phyloP scores from a whole-genome alignment of 1,284 basidiomycete genomes.

The Pseudozyma sp. region DNA sequence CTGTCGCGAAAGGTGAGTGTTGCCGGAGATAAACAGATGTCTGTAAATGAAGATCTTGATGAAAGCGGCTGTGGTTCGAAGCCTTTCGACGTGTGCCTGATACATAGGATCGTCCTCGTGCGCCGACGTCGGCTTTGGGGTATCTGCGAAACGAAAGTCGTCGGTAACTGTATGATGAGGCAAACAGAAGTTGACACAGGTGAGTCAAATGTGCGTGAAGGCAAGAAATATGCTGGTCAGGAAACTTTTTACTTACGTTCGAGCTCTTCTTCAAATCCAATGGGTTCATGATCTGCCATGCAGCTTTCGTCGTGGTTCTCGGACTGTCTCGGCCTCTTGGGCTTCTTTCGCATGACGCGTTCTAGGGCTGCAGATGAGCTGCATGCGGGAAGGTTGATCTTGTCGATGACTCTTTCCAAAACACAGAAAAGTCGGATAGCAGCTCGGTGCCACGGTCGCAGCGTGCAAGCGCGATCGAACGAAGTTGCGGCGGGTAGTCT shows the following conservation, averaged over 20 bases:
- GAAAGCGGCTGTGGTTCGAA: conserved; percentile 46
- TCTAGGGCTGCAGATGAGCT: conserved; percentile 43
- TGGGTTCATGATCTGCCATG: conserved; percentile 51
- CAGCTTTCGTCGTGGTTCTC: conserved; percentile 48
- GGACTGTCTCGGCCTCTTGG: conserved; percentile 43
- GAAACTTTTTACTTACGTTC: conserved; percentile 16
- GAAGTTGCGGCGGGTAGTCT: conserved; percentile 43
- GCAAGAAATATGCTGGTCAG: neutral
- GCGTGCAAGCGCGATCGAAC: conserved; percentile 42
- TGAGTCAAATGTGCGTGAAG: neutral
- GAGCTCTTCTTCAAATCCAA: conserved; percentile 47
- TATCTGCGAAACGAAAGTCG: conserved; percentile 43
- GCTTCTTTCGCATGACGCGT: conserved; percentile 49
- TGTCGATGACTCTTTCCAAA: conserved; percentile 50
- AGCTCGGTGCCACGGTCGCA: conserved; percentile 48
- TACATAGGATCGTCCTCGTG: conserved; percentile 49
- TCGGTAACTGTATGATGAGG: conserved; percentile 18
- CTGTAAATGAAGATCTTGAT: conserved; percentile 52
- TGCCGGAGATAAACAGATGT: conserved; percentile 39
- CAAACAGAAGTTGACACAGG: neutral
- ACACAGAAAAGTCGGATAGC: conserved; percentile 48
- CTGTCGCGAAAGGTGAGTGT: conserved; percentile 37
- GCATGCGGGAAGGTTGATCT: conserved; percentile 53
- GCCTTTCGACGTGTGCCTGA: conserved; percentile 42
- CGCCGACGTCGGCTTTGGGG: conserved; percentile 36